Evolutionary conservation across 2,329 filamentous ascomycete genomes (phyloP), one percentile per base, ranked within the genome.

Genomic region (Bisporella sp.): DNA sequence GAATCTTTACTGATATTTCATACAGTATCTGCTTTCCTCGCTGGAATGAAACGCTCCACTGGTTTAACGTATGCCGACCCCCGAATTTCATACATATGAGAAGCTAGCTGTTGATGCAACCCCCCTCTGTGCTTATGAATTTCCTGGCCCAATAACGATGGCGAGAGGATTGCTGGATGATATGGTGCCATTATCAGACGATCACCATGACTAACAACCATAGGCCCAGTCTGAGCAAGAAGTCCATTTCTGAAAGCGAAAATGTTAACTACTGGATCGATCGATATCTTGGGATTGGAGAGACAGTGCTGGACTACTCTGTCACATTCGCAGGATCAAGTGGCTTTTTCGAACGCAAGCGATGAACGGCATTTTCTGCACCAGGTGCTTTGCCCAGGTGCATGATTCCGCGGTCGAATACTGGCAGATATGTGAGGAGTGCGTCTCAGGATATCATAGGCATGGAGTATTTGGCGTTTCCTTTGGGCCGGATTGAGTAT

Each of bases 261-360:
- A 85, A 91, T 56, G 71, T 93, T 60, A 85, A 86, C 67, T 85
- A 84, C 64, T 97, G 91, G 90, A 82, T 97, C 59, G 86, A 92
- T 65, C 92, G 86, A 68, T 97, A 97, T 69, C 82, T 97, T 41
- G 89, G 89, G 56, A 85, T 96, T 13, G 93, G 93, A 62, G 93
- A 99, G 74, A 96, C 90, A 82, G 87, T 96, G 57, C 95, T 99
- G 90, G 93, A 99, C 70, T 87, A 95, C 73, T 95, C 90, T 31
- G 89, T 97, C 32, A 91, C 91, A 40, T 81, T 97, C 51, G 88
- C 96, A 67, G 87, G 89, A 41, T 85, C 87, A 45, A 95, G 88
- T 66, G 80, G 85, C 53, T 99, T 84, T 72, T 99, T 99, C 68
- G 91, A 96, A 74, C 81, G 93, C 65, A 91, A 82, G 69, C 81